Conservation (phyloP, 163 green algal species). For the Scenedesmus sp. region DNA sequence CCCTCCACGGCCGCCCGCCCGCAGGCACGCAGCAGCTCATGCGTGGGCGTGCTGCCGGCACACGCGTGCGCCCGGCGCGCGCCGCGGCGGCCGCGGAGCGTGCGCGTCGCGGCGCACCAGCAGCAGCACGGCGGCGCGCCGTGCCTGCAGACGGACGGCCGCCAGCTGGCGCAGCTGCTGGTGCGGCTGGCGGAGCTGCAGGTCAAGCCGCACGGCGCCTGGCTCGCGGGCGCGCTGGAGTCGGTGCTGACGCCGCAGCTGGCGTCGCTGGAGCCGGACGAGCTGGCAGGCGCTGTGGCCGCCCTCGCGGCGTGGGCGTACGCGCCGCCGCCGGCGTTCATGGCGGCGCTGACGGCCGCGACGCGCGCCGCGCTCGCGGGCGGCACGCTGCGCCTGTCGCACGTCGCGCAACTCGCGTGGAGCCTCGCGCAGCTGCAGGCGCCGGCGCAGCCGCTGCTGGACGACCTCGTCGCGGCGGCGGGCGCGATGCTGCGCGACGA, state of each 20-base stretch:
- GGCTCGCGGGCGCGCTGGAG: slow-evolving; percentile 26
- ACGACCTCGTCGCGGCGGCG: not conserved
- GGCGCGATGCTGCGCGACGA: not conserved
- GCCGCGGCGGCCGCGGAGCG: too few relatives aligned
- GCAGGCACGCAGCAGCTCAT: too few relatives aligned
- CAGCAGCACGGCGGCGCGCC: slow-evolving; percentile 18
- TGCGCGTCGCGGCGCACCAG: not conserved
- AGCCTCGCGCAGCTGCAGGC: slow-evolving; percentile 30
- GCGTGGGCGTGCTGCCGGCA: too few relatives aligned
- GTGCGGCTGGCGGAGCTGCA: slow-evolving; percentile 29
- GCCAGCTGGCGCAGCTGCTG: slow-evolving; percentile 41
- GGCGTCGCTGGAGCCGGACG: not conserved
- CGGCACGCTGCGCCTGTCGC: not conserved
- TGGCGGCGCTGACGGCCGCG: slow-evolving; percentile 3
- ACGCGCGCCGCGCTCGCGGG: slow-evolving; percentile 2
- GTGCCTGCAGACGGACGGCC: slow-evolving; percentile 35
- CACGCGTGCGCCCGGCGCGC: too few relatives aligned
- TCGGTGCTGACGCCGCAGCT: slow-evolving; percentile 21
- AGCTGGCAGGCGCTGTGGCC: slow-evolving; percentile 21
- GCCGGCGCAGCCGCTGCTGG: not conserved
- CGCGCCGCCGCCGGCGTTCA: not conserved
- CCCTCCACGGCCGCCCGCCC: too few relatives aligned
- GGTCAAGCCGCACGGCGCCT: slow-evolving; percentile 27
- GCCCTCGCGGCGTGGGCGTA: slow-evolving; percentile 20
- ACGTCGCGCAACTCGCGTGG: slow-evolving; percentile 29